Evolutionary conservation across 441 rosid genomes (phyloP), one percentile per base, ranked within the genome.

Genomic region (Erysimum pusillum): DNA sequence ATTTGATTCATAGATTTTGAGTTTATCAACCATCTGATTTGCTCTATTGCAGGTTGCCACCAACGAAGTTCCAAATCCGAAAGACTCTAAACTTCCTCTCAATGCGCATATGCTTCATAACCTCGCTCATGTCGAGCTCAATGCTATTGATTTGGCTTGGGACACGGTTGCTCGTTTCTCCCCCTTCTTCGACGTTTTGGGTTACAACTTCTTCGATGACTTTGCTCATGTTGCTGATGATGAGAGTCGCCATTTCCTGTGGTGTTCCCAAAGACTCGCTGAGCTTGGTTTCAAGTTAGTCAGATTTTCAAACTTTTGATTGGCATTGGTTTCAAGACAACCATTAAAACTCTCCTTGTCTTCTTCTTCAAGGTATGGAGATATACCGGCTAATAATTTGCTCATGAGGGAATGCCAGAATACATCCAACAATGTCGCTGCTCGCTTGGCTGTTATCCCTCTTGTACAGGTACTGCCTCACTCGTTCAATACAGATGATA

Each of bases 81-180:
- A 87, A 77, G 85, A 85, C 62, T 90, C 98, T 5, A 79, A 87
- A 7, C 79, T 95, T 73, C 98, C 98, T 66, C 91, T 90, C 17
- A 95, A 92, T 82, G 99, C 97, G 42, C 87, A 87, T 60, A 83
- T 91, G 96, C 97, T 95, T 65, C 98, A 92, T 69, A 91, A 83
- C 68, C 88, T 91, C 31, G 98, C 97, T 67, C 99, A 94, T 69
- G 87, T 94, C 58, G 98, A 94, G 90, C 92, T 94, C 6, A 94
- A 94, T 76, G 99, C 99, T 0, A 90, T 92, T 68, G 99, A 95
- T 87, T 86, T 95, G 82, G 99, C 98, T 22, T 95, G 99, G 98
- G 98, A 92, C 72, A 95, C 94, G 36, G 94, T 95, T 41, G 93
- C 90, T 79, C 88, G 93, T 35, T 95, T 95, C 77, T 92, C 99